Conservation (phyloP, 1,284 basidiomycete species). For the Cryptococcus neoformans region DNA sequence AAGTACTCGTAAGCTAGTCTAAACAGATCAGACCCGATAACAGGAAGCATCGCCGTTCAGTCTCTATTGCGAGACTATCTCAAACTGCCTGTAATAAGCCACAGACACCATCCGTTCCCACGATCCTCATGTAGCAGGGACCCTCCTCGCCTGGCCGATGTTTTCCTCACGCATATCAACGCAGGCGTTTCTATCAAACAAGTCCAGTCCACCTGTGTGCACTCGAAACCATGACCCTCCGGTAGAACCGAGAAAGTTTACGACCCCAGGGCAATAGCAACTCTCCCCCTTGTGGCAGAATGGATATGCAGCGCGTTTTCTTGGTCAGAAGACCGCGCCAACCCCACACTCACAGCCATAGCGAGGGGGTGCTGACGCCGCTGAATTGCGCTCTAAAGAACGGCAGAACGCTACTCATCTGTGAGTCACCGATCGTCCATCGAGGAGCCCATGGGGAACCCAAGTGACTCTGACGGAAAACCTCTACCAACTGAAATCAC, state of each 20-base stretch:
- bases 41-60: not conserved
- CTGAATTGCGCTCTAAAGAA: slow-evolving; percentile 3
- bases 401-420: not conserved
- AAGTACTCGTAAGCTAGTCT: not conserved
- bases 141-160: not conserved
- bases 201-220: not conserved
- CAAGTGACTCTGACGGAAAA: no score
- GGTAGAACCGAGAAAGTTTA: no score
- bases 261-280: not conserved
- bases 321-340: not conserved
- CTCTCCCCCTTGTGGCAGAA: slow-evolving; percentile 1
- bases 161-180: not conserved
- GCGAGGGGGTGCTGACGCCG: not conserved
- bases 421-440: not conserved
- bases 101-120: not conserved
- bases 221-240: not conserved
- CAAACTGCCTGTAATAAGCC: not conserved
- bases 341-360: not conserved
- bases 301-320: slow-evolving; percentile 4
- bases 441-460: no score
- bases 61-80: not conserved
- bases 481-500: not conserved
- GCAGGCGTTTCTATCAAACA: not conserved
- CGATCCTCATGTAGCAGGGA: no score
- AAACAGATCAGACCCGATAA: not conserved